Evolutionary conservation across 306 rosid species (phyloP).

Genomic region (Lathyrus oleraceus): DNA sequence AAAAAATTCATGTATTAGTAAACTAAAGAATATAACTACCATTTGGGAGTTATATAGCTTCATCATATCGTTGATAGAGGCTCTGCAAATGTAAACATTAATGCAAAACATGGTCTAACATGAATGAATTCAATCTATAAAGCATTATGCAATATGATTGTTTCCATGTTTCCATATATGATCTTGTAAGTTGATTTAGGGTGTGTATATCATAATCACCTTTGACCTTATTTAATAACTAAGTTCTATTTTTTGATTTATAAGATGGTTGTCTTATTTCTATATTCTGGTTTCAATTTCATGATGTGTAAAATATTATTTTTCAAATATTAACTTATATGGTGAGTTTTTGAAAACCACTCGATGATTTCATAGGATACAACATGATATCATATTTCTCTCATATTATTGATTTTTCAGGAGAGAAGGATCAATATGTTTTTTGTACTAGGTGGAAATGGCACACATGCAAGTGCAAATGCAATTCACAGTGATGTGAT

Average conservation of each 20-base stretch:
- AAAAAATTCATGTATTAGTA: slow-evolving; percentile 18
- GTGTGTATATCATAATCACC: too few relatives aligned
- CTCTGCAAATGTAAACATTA: slow-evolving; percentile 84
- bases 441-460: slow-evolving; percentile 96
- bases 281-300: slow-evolving; percentile 21
- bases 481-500: slow-evolving; percentile 89
- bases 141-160: too few relatives aligned
- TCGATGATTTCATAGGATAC: slow-evolving; percentile 10
- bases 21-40: slow-evolving; percentile 20
- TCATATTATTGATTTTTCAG: slow-evolving; percentile 52
- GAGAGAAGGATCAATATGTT: slow-evolving; percentile 94
- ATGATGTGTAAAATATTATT: background rate
- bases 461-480: slow-evolving; percentile 98
- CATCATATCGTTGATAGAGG: slow-evolving; percentile 74
- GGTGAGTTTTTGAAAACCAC: slow-evolving; percentile 21
- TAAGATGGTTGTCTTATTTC: too few relatives aligned
- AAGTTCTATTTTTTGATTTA: too few relatives aligned
- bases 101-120: slow-evolving; percentile 71
- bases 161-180: too few relatives aligned
- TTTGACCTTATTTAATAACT: too few relatives aligned
- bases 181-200: too few relatives aligned
- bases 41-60: slow-evolving; percentile 28
- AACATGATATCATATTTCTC: slow-evolving; percentile 6
- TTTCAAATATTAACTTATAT: slow-evolving; percentile 1
- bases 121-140: too few relatives aligned